Evolutionary conservation across 1,284 basidiomycete genomes (phyloP).

Genomic region (Irpex sp.): DNA sequence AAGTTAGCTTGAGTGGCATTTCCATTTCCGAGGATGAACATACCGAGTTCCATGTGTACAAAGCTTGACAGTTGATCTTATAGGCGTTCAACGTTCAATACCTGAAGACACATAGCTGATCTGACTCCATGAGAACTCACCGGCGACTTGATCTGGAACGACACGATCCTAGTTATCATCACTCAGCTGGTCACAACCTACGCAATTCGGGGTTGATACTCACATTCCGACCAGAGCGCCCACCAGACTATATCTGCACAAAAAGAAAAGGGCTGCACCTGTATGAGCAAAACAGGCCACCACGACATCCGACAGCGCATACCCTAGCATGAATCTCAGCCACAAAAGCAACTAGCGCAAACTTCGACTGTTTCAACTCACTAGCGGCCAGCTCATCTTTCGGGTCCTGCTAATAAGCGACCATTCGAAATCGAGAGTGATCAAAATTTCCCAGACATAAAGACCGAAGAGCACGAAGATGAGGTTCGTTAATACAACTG

Average conservation of each 20-base stretch:
- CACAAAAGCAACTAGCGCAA: background rate
- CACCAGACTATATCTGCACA: slow-evolving; percentile 67
- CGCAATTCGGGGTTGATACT: slow-evolving; percentile 16
- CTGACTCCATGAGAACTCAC: slow-evolving; percentile 27
- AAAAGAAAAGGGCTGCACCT: slow-evolving; percentile 57
- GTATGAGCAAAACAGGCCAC: slow-evolving; percentile 1
- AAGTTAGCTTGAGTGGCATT: background rate
- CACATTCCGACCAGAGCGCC: slow-evolving; percentile 60
- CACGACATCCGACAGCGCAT: background rate
- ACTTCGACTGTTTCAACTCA: slow-evolving; percentile 19
- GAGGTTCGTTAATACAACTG: slow-evolving; percentile 54
- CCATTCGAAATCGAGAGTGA: slow-evolving; percentile 63
- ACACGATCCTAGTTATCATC: slow-evolving; percentile 44
- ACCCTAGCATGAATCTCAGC: slow-evolving; percentile 23
- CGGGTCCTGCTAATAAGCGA: slow-evolving; percentile 53
- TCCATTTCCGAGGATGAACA: slow-evolving; percentile 15
- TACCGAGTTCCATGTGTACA: slow-evolving; percentile 69
- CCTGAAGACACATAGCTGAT: background rate
- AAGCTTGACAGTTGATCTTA: slow-evolving; percentile 63
- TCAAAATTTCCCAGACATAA: slow-evolving; percentile 64
- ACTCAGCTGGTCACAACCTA: background rate
- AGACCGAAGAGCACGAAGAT: slow-evolving; percentile 60
- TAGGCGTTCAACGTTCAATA: background rate
- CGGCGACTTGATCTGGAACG: slow-evolving; percentile 43
- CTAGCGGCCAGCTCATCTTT: slow-evolving; percentile 62